Conservation (phyloP, 2,329 filamentous ascomycete genomes). For the Fusarium pseudoanthophilum region DNA sequence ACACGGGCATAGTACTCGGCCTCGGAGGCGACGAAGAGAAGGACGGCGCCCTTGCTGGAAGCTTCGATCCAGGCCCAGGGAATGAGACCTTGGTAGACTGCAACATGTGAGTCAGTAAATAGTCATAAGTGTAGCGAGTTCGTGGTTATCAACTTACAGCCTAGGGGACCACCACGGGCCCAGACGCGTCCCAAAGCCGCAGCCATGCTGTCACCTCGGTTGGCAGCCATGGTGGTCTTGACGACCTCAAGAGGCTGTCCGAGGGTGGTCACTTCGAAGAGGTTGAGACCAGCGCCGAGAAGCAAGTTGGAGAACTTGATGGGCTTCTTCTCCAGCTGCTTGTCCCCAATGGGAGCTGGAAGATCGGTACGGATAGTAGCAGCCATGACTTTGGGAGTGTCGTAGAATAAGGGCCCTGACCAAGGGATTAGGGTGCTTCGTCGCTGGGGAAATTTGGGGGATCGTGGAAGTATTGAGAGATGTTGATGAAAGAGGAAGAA, state of each 20-base stretch:
- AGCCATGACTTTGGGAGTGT: constrained; percentile 70
- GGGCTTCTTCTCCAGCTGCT: constrained; percentile 93
- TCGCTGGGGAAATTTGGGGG: constrained; percentile 63
- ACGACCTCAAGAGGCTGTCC: constrained; percentile 92
- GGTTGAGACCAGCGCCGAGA: constrained; percentile 90
- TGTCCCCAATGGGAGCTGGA: constrained; percentile 60
- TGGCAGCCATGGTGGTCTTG: constrained; percentile 99
- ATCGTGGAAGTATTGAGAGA: constrained; percentile 22
- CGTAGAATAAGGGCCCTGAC: constrained; percentile 82
- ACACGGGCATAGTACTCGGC: constrained; percentile 93
- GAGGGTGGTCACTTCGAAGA: constrained; percentile 84
- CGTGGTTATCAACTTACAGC: constrained; percentile 75
- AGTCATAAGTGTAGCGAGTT: background rate
- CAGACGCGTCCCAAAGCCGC: constrained; percentile 88
- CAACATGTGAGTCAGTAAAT: constrained; percentile 41
- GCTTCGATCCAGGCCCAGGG: constrained; percentile 99
- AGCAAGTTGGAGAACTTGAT: constrained; percentile 99
- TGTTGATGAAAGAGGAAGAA: constrained; percentile 30
- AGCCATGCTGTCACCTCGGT: constrained; percentile 87
- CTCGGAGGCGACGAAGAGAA: constrained; percentile 98
- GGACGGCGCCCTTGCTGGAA: constrained; percentile 98
- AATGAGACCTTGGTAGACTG: constrained; percentile 99
- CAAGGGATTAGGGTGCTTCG: constrained; percentile 95
- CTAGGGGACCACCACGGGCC: constrained; percentile 90
- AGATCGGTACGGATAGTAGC: constrained; percentile 67